phyloP scores from a whole-genome alignment of 306 rosid species.

The Chamaecrista fasciculata region DNA sequence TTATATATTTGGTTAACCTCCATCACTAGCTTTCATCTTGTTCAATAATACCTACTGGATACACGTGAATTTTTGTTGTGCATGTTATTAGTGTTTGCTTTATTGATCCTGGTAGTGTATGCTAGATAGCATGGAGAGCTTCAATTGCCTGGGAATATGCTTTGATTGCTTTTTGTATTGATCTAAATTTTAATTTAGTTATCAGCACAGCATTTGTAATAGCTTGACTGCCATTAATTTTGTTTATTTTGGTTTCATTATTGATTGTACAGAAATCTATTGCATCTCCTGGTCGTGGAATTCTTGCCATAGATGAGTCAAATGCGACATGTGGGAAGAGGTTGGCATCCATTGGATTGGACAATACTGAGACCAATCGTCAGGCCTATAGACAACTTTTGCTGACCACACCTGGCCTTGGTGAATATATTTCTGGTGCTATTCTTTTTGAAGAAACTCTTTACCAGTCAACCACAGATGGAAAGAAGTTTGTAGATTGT shows the following conservation, averaged over 20 bases:
- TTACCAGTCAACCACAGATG: slow-evolving; percentile 84
- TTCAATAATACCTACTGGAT: not conserved
- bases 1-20: not conserved
- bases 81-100: slow-evolving; percentile 3
- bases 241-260: not conserved
- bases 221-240: not conserved
- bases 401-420: slow-evolving; percentile 92
- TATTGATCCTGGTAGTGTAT: not conserved
- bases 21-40: not conserved
- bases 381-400: slow-evolving; percentile 94
- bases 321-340: slow-evolving; percentile 96
- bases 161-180: not conserved
- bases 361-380: slow-evolving; percentile 75
- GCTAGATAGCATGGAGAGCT: not conserved
- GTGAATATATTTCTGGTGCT: slow-evolving; percentile 89
- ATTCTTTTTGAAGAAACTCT: slow-evolving; percentile 95
- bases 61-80: not conserved
- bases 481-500: slow-evolving; percentile 87
- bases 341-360: slow-evolving; percentile 91
- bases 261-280: slow-evolving; percentile 64
- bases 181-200: not conserved
- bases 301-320: slow-evolving; percentile 96
- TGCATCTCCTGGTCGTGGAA: slow-evolving; percentile 97
- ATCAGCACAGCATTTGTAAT: not conserved
- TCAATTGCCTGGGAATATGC: slow-evolving; percentile 8